A percentile compares a stretch with the other conserved stretches of the same genome.
These are phyloP conservation scores for Raffaelea albimanens DNA, from an alignment of 2,329 filamentous ascomycete genomes.

Conservation along the genomic window DNA sequence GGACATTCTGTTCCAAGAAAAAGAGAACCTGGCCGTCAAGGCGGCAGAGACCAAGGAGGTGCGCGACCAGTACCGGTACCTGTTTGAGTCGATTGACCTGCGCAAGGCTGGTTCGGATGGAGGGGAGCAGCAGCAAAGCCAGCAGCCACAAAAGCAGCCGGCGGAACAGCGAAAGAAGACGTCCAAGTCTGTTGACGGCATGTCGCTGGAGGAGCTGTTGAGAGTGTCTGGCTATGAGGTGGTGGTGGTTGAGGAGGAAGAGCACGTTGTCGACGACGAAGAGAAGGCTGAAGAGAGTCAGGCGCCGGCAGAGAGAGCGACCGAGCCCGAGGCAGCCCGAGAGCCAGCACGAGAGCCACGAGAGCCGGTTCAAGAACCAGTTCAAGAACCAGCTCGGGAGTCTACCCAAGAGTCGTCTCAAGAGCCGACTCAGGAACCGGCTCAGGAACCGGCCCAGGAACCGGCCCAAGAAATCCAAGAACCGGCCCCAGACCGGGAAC, in stretches of 20 bases:
- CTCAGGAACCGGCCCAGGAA: no score
- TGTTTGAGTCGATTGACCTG: conserved; percentile 34
- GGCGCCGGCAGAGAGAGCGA: neutral
- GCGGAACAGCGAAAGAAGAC: neutral
- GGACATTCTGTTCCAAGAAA: conserved; percentile 72
- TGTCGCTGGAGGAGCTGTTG: conserved; percentile 30
- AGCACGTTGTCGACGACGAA: conserved; percentile 12
- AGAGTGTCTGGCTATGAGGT: conserved; percentile 35
- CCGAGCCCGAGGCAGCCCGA: neutral
- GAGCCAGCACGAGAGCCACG: conserved; percentile 6
- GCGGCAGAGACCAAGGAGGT: conserved; percentile 53
- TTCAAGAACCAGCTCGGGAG: neutral
- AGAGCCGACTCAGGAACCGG: no score
- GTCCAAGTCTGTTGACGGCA: conserved; percentile 17
- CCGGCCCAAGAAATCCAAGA: no score
- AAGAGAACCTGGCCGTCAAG: conserved; percentile 66
- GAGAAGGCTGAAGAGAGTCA: neutral
- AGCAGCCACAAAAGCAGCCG: neutral
- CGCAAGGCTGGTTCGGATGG: conserved; percentile 12
- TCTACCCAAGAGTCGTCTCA: no score
- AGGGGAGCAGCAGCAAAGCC: conserved; percentile 1
- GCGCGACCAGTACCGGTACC: conserved; percentile 45
- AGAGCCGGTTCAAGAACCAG: neutral
- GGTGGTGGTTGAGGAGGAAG: conserved; percentile 13
- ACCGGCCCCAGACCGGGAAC: no score